These are phyloP conservation scores for Cladosporium phlei DNA, from an alignment of 2,329 filamentous ascomycete genomes.

Conservation along the genomic window DNA sequence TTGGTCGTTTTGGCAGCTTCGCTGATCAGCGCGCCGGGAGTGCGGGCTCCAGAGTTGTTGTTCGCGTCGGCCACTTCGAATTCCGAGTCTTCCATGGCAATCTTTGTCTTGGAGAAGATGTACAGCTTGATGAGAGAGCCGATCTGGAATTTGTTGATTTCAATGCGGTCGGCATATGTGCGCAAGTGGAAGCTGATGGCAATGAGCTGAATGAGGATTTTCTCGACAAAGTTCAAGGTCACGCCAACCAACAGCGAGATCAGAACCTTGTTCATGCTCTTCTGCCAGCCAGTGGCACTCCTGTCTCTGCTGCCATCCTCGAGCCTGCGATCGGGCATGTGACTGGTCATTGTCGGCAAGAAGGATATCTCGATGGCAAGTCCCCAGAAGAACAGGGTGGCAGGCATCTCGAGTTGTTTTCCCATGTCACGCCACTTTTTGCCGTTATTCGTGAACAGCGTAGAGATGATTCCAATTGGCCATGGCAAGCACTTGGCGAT, in stretches of 20 bases:
- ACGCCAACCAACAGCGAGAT: constrained; percentile 77
- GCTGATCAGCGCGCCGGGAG: constrained; percentile 67
- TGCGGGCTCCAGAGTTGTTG: constrained; percentile 59
- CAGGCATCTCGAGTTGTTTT: constrained; percentile 76
- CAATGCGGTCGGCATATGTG: constrained; percentile 86
- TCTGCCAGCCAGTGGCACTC: constrained; percentile 62
- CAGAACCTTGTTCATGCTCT: constrained; percentile 76
- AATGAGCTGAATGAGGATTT: constrained; percentile 91
- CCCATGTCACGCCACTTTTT: constrained; percentile 94
- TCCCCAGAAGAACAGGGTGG: constrained; percentile 88
- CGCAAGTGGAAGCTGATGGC: constrained; percentile 87
- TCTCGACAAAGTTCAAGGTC: constrained; percentile 79
- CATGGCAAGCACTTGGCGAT: constrained; percentile 61
- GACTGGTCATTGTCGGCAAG: constrained; percentile 70
- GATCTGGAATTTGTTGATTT: constrained; percentile 88
- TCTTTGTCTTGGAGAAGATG: constrained; percentile 59
- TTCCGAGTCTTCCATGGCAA: constrained; percentile 69
- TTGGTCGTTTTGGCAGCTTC: constrained; percentile 69
- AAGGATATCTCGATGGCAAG: constrained; percentile 82
- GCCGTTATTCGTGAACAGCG: constrained; percentile 75
- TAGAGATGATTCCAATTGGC: constrained; percentile 60
- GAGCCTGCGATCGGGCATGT: constrained; percentile 29
- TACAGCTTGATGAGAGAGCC: constrained; percentile 62
- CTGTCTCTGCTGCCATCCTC: too few species aligned
- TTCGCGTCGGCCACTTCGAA: constrained; percentile 53